Evolutionary conservation across 495 filamentous ascomycete species (phyloP).

Genomic region (Xylaria palmicola): DNA sequence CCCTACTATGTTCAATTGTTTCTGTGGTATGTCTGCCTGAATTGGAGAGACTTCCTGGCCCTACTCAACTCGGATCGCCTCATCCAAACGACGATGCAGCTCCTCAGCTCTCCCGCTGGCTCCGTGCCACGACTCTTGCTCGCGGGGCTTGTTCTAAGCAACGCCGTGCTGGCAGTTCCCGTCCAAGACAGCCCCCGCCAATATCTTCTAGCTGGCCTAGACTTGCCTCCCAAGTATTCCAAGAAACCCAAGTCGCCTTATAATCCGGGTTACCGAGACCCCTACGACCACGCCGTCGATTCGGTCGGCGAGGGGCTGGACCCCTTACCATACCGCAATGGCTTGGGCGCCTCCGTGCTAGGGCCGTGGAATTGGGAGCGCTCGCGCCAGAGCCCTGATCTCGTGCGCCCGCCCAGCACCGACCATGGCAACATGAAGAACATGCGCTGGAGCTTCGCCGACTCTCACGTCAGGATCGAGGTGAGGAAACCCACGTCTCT

Average conservation of each 20-base stretch:
- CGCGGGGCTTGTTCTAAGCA: constrained; percentile 30
- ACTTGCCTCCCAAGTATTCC: constrained; percentile 43
- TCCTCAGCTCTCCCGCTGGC: constrained; percentile 16
- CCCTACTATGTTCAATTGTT: not conserved
- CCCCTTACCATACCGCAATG: constrained; percentile 65
- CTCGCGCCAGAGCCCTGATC: constrained; percentile 61
- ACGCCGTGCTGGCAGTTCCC: constrained; percentile 37
- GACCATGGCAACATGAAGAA: constrained; percentile 62
- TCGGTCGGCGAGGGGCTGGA: constrained; percentile 55
- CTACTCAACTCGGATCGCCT: not conserved
- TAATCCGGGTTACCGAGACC: constrained; percentile 43
- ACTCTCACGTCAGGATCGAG: constrained; percentile 66
- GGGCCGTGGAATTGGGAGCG: constrained; percentile 65
- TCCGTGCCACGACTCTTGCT: constrained; percentile 29
- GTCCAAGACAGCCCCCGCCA: constrained; percentile 52
- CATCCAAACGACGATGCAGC: constrained; percentile 28
- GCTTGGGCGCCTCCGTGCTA: constrained; percentile 58
- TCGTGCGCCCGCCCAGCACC: constrained; percentile 63
- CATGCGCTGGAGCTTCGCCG: constrained; percentile 67
- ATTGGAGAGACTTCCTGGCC: not conserved
- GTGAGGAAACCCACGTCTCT: constrained; percentile 30
- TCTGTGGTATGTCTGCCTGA: not conserved
- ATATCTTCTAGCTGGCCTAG: constrained; percentile 47
- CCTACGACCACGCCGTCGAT: constrained; percentile 52
- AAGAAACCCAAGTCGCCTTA: constrained; percentile 40